Base-by-base conservation (phyloP, 441 rosid genomes). In the Kokia cookei region DNA sequence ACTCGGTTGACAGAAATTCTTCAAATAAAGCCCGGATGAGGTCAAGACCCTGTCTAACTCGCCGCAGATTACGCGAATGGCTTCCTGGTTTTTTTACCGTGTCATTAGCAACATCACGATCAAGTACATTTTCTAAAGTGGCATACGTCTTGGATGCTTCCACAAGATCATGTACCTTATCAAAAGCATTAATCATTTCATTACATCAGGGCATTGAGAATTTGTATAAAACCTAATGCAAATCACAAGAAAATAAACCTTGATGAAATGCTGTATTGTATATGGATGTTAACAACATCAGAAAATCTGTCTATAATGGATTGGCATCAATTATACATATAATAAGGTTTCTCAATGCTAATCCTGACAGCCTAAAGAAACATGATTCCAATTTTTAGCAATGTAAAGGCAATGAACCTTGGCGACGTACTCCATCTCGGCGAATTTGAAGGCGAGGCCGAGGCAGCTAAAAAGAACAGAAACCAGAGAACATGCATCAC, bases 1-100 rank as follows among this genome's bases (percentile, higher is more conserved):
- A 90, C 97, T 87, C 82, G 0, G 86, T 71, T 10, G 92, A 72
- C 75, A 96, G 67, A 69, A 96, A 96, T 27, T 91, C 89, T 76
- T 92, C 85, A 55, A 96, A 93, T 32, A 96, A 80, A 76, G 89
- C 97, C 65, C 97, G 84, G 79, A 96, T 86, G 76, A 93, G 96
- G 71, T 93, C 97, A 66, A 92, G 89, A 62, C 99, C 99, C 86
- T 91, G 97, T 78, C 98, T 86, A 22, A 93, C 94, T 7, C 99
- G 84, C 42, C 97, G 77, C n/a, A 96, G 78, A 64, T 96, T 93
- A 3, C 99, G 90, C 0, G 97, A 81, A 81, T 85, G 88, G 80
- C 98, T 96, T 73, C 99, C 97, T 2, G 83, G 86, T 27, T 84
- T 78, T 78, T 90, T 92, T 42, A 96, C 97, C 1, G 92, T 86